Percentiles rank a stretch among this genome's conserved stretches.
Evolutionary conservation across 192 early-diverging fungal genomes (phyloP).

Genomic region (Rhizophagus clarus): DNA sequence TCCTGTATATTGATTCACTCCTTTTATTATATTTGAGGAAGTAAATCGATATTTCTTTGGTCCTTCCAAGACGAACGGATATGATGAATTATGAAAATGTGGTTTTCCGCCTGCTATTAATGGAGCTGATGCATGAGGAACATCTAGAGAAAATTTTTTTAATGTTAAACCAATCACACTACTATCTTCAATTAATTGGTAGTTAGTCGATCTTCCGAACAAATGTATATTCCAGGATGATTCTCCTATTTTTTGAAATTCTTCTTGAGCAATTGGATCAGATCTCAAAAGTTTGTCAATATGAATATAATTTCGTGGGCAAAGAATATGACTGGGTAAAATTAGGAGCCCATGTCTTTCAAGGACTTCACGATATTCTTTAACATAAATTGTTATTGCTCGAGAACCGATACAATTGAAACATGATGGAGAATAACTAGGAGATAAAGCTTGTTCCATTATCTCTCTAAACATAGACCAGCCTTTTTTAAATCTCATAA

Average conservation of each 20-base stretch:
- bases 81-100: slow-evolving; percentile 27
- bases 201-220: slow-evolving; percentile 61
- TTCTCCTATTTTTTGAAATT: slow-evolving; percentile 41
- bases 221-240: slow-evolving; percentile 53
- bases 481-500: slow-evolving; percentile 61
- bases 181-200: slow-evolving; percentile 45
- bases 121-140: slow-evolving; percentile 37
- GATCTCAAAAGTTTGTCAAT: slow-evolving; percentile 41
- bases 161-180: slow-evolving; percentile 52
- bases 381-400: slow-evolving; percentile 59
- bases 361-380: slow-evolving; percentile 41
- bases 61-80: slow-evolving; percentile 2
- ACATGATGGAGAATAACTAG: slow-evolving; percentile 52
- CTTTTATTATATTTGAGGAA: background rate
- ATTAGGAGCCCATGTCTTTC: slow-evolving; percentile 50
- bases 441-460: slow-evolving; percentile 51
- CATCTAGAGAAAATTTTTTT: slow-evolving; percentile 51
- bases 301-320: slow-evolving; percentile 55
- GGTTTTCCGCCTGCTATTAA: slow-evolving; percentile 30
- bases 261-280: slow-evolving; percentile 42
- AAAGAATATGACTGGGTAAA: slow-evolving; percentile 47
- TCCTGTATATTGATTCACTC: slow-evolving; percentile 19
- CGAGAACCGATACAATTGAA: slow-evolving; percentile 64
- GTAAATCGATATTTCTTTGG: slow-evolving; percentile 14
- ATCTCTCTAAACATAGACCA: slow-evolving; percentile 58